These are phyloP conservation scores for Periconia sp. DNA, from an alignment of 2,329 filamentous ascomycete genomes.

Conservation along the genomic window DNA sequence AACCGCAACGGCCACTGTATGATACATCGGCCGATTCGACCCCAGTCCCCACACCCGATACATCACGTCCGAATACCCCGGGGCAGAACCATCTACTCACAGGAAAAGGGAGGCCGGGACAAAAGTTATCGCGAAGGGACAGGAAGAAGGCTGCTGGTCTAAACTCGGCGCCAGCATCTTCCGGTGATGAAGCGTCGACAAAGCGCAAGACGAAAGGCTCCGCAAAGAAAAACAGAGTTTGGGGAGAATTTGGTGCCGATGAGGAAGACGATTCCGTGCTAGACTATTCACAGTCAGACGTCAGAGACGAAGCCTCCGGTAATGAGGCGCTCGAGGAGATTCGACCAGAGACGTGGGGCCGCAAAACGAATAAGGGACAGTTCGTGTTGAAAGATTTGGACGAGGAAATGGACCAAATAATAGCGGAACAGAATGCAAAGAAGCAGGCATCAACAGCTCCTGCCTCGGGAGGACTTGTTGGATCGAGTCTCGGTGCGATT, in stretches of 20 bases:
- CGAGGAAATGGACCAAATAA: conserved; percentile 87
- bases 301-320: conserved; percentile 50
- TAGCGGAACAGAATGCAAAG: conserved; percentile 73
- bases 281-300: conserved; percentile 79
- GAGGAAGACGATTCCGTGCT: conserved; percentile 79
- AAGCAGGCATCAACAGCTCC: conserved; percentile 28
- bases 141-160: conserved; percentile 64
- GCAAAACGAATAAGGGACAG: conserved; percentile 80
- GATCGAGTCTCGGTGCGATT: conserved; percentile 78
- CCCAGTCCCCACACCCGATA: conserved; percentile 70
- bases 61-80: conserved; percentile 79
- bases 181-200: conserved; percentile 74
- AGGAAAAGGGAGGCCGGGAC: conserved; percentile 72
- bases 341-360: conserved; percentile 80
- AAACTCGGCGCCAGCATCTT: conserved; percentile 67
- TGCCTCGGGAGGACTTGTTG: conserved; percentile 65
- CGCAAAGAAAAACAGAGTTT: conserved; percentile 83
- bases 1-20: conserved; percentile 38
- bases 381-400: conserved; percentile 93
- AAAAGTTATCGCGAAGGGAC: conserved; percentile 78
- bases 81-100: conserved; percentile 67
- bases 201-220: conserved; percentile 60
- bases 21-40: conserved; percentile 67
- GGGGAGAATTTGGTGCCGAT: conserved; percentile 89
- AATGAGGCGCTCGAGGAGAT: conserved; percentile 70